Evolutionary conservation across 2,329 filamentous ascomycete genomes (phyloP).

Genomic region (Alternaria arborescens): DNA sequence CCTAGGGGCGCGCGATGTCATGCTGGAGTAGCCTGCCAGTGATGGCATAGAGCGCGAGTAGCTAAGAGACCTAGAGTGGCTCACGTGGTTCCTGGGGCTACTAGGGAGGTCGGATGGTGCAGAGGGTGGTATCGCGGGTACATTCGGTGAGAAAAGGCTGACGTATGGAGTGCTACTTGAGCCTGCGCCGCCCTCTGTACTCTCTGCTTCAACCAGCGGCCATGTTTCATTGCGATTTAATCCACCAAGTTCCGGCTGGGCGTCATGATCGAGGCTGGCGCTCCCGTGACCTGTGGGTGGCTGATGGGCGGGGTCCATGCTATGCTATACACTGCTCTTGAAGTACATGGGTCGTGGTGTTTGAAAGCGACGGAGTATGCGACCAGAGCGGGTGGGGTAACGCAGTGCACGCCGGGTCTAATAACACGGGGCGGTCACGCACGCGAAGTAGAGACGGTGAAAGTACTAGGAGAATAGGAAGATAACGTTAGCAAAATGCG

Average conservation of each 20-base stretch:
- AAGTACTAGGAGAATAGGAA: constrained; percentile 1
- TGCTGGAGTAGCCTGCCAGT: constrained; percentile 32
- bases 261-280: constrained; percentile 21
- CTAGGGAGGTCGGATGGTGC: constrained; percentile 16
- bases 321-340: constrained; percentile 13
- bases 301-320: constrained; percentile 29
- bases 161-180: constrained; percentile 28
- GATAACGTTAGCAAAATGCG: constrained; percentile 11
- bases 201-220: constrained; percentile 19
- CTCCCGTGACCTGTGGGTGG: constrained; percentile 23
- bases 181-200: constrained; percentile 16
- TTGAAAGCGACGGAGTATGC: constrained; percentile 1
- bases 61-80: constrained; percentile 27
- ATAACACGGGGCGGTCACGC: constrained; percentile 2
- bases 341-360: constrained; percentile 16
- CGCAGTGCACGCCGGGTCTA: constrained; percentile 2
- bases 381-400: constrained; percentile 12
- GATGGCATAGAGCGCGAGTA: constrained; percentile 42
- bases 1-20: constrained; percentile 41
- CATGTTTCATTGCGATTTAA: constrained; percentile 24
- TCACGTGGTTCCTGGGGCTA: constrained; percentile 19
- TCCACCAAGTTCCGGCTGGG: constrained; percentile 6
- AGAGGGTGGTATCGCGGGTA: constrained; percentile 28
- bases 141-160: constrained; percentile 41
- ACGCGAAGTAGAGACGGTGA: not conserved